Percentiles rank a stretch among this genome's conserved stretches.
These are phyloP conservation scores for Rhytidiadelphus loreus DNA, from an alignment of 225 moss, liverwort and hornwort genomes.

Conservation along the genomic window DNA sequence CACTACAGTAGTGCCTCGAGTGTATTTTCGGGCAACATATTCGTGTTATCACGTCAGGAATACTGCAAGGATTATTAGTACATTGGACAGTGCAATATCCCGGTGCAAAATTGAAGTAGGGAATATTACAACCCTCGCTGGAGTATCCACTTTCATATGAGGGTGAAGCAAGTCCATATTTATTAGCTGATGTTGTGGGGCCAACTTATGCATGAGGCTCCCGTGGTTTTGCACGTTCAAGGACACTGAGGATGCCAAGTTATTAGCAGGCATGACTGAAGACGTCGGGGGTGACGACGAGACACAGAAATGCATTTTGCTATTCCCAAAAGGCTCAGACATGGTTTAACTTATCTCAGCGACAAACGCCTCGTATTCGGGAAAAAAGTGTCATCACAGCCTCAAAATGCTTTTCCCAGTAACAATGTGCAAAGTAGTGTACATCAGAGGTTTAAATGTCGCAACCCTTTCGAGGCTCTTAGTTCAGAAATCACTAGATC, in stretches of 20 bases:
- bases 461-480: conserved; percentile 50
- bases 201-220: not conserved
- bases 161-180: too few relatives aligned
- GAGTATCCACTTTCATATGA: too few relatives aligned
- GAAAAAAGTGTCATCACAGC: conserved; percentile 19
- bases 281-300: too few relatives aligned
- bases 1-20: too few relatives aligned
- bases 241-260: not conserved
- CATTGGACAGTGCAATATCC: too few relatives aligned
- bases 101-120: too few relatives aligned
- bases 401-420: not conserved
- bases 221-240: not conserved
- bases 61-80: too few relatives aligned
- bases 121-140: not conserved
- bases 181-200: too few relatives aligned
- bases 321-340: not conserved
- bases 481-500: conserved; percentile 29
- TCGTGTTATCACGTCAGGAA: not conserved
- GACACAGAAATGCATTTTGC: not conserved
- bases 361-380: conserved; percentile 20
- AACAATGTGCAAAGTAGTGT: too few relatives aligned
- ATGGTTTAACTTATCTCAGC: not conserved
- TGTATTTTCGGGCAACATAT: too few relatives aligned
- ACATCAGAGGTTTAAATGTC: not conserved
- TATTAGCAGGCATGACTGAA: too few relatives aligned